Evolutionary conservation across 139 green algal genomes (phyloP), one percentile per base, ranked within the genome.

Genomic region (Pseudopediastrum boryanum): DNA sequence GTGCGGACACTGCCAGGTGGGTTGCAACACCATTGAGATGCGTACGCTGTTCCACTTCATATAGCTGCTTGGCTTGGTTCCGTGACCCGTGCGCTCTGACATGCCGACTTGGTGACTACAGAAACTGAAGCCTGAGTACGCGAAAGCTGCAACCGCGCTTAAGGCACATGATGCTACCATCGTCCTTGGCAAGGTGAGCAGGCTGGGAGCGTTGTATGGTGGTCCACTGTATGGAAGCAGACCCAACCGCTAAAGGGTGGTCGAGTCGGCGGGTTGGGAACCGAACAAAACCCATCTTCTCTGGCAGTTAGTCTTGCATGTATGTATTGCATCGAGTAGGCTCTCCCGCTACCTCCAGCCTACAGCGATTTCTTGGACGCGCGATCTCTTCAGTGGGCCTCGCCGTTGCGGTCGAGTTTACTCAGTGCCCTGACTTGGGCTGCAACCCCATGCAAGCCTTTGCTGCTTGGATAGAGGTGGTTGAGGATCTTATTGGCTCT

Each of bases 1-100:
- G 91, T 95, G 91, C 80, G 90, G 90, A 31, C 91, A 95, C 75
- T 95, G 91, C 82, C 89, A 95, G 83, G 88, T 91, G 33, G 10
- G 12, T 52, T 36, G 19, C 8, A 25, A 27, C 16, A 42, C 44
- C 31, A 68, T 19, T 63, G 5, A 51, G 51, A 64, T 71, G 50
- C 21, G 21, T 80, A 12, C 5, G n/a, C 25, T 19, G 21, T 54
- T 48, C 13, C 21, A 31, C 63, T 29, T 68, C 31, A 16, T 51
- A 7, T 10, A 19, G 31, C 67, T 61, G 31, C 19, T 1, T 31
- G 16, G 48, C 48, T 19, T 19, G 16, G 16, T 19, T 19, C 48
- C 48, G 16, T 58, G 16, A 51, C 16, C 54, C 58, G n/a, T n/a
- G n/a, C n/a, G n/a, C n/a, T n/a, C n/a, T n/a, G n/a, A n/a, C n/a